Evolutionary conservation across 2,329 filamentous ascomycete species (phyloP).

Genomic region (Ascochyta pisi): DNA sequence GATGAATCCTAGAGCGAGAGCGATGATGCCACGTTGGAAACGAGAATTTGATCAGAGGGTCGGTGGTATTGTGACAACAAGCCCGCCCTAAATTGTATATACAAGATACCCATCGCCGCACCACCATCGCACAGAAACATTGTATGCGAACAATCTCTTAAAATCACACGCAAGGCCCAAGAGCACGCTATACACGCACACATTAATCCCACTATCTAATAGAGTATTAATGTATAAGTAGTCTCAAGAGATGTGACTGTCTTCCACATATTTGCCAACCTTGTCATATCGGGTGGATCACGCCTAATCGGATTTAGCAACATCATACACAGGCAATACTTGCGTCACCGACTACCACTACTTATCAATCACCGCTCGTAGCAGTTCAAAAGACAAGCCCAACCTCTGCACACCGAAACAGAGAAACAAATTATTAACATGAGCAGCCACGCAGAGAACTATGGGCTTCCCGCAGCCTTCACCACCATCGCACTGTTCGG

Average conservation of each 20-base stretch:
- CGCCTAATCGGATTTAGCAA: background rate
- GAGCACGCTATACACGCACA: no score
- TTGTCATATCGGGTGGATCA: no score
- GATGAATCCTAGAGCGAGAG: conserved; percentile 21
- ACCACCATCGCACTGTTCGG: conserved; percentile 18
- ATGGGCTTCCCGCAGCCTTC: background rate
- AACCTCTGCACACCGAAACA: background rate
- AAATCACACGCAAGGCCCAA: no score
- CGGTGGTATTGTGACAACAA: conserved; percentile 29
- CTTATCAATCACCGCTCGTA: background rate
- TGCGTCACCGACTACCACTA: background rate
- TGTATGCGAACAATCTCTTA: background rate
- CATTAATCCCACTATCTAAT: no score
- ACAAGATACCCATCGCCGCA: no score
- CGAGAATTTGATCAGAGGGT: conserved; percentile 35
- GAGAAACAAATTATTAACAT: background rate
- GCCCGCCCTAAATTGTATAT: background rate
- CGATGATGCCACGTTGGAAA: conserved; percentile 45
- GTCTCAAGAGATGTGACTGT: no score
- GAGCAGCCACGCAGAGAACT: background rate
- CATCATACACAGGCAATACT: background rate
- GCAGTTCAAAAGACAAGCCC: background rate
- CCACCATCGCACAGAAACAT: background rate
- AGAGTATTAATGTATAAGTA: no score
- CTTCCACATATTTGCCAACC: no score